Evolutionary conservation across 1,139 yeast species (phyloP).

Genomic region (Saccharomycopsis phalli): DNA sequence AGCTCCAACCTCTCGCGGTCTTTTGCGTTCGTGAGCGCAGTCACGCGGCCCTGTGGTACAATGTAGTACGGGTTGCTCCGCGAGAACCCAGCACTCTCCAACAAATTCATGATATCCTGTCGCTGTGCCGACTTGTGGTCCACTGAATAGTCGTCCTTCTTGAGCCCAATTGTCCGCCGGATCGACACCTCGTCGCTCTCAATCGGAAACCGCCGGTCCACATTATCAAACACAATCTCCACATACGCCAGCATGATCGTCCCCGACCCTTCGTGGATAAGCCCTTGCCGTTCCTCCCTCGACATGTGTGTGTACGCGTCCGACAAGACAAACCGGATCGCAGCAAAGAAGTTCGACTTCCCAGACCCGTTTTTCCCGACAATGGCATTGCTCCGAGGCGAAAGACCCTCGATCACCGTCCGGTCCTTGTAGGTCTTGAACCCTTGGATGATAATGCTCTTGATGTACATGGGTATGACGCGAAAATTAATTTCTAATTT

Average conservation of each 20-base stretch:
- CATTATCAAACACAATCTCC: slow-evolving; percentile 78
- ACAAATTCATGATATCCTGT: slow-evolving; percentile 69
- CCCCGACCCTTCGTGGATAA: slow-evolving; percentile 87
- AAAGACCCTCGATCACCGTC: slow-evolving; percentile 65
- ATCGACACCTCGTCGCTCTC: slow-evolving; percentile 61
- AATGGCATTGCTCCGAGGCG: slow-evolving; percentile 81
- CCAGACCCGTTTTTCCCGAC: slow-evolving; percentile 97
- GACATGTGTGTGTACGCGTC: slow-evolving; percentile 85
- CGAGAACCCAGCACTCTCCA: slow-evolving; percentile 91
- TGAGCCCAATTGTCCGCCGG: slow-evolving; percentile 83
- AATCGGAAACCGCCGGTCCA: slow-evolving; percentile 67
- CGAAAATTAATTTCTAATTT: too few species aligned
- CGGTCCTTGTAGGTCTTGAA: slow-evolving; percentile 89
- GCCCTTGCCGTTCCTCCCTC: slow-evolving; percentile 82
- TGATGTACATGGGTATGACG: slow-evolving; percentile 20
- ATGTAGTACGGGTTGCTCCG: slow-evolving; percentile 89
- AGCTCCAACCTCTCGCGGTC: slow-evolving; percentile 72
- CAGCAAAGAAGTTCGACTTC: slow-evolving; percentile 91
- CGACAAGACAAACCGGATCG: slow-evolving; percentile 84
- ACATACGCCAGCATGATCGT: slow-evolving; percentile 91
- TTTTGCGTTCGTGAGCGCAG: slow-evolving; percentile 79
- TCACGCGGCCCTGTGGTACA: slow-evolving; percentile 93
- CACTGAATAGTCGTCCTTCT: slow-evolving; percentile 76
- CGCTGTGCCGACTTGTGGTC: slow-evolving; percentile 74
- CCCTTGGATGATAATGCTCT: slow-evolving; percentile 66